Base-by-base conservation (phyloP, 768 basidiomycete species). In the Lentinula sp. region DNA sequence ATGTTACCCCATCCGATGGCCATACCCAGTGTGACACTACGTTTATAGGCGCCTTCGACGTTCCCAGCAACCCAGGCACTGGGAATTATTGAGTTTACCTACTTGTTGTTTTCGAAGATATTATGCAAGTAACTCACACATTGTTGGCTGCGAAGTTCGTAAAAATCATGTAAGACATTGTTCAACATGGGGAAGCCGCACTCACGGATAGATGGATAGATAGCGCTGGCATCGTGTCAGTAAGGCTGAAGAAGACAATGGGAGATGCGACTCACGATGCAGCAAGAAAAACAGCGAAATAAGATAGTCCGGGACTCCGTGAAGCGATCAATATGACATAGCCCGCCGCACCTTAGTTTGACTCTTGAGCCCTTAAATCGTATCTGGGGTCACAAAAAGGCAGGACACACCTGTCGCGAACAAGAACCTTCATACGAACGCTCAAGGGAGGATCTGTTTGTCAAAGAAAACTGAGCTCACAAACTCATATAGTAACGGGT, bases 41-140 rank as follows among this genome's bases (percentile, higher is more conserved):
- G 84, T 70, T 90, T 90, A 69, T 88, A 90, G 3, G 85, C 78
- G 0, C 90, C 88, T 68, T 91, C 90, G 43, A 85, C 78, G 61
- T 89, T 90, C 57, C 85, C 80, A 16, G 85, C 84, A 16, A 88
- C 81, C 88, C 88, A 91, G 35, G 88, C 85, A 4, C 86, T 84
- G 69, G 64, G 70, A 18, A 50, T 35, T 57, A 9, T 66, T 62
- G 54, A 63, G 65, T 68, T 51, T 59, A 46, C 23, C 42, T n/a
- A n/a, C n/a, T 28, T 28, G 2, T 28, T 28, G 46, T 50, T 15
- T 36, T 46, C 13, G 8, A 3, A 43, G 53, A 39, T 51, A 63
- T 32, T 48, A 60, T 20, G 28, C 28, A 39, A 42, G 51, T 37
- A 41, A 69, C 78, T 70, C 67, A 84, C 83, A 84, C 80, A 20